Evolutionary conservation across 148 eudicot genomes (phyloP).

Genomic region (Vaccinium darrowii): DNA sequence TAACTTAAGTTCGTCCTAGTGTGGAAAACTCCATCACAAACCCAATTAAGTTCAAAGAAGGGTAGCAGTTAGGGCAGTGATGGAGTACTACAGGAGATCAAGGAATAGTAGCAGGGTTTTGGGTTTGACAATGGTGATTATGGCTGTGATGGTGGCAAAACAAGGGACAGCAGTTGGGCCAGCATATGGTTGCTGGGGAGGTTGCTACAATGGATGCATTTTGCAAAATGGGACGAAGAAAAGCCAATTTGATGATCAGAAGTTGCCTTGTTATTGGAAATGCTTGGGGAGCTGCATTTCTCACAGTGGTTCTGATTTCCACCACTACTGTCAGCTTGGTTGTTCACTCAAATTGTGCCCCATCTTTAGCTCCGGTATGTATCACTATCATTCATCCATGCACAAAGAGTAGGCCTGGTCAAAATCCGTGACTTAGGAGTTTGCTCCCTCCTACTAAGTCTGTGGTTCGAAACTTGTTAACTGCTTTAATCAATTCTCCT

Average conservation of each 20-base stretch:
- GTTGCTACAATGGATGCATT: constrained; percentile 32
- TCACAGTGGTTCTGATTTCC: constrained; percentile 1
- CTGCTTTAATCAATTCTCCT: no score
- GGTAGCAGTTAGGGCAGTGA: no score
- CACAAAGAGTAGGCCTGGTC: no score
- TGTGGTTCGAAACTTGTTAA: no score
- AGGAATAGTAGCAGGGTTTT: not conserved
- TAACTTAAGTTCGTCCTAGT: no score
- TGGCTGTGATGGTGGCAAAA: not conserved
- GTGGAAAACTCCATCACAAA: no score
- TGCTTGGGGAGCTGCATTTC: constrained; percentile 23
- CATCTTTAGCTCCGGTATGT: constrained; percentile 9
- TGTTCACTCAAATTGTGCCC: constrained; percentile 23
- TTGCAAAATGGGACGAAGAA: not conserved
- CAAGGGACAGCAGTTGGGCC: not conserved
- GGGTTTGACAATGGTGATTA: not conserved
- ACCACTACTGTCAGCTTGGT: constrained; percentile 28
- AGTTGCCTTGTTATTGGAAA: constrained; percentile 13
- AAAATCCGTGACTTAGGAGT: no score
- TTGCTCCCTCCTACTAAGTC: no score
- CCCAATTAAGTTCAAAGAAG: no score
- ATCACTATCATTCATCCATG: no score
- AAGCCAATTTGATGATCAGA: constrained; percentile 1
- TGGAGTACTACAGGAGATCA: not conserved
- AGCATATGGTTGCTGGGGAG: constrained; percentile 33